Base-by-base conservation (phyloP, 331 rosid genomes). In the Acacia pycnantha region DNA sequence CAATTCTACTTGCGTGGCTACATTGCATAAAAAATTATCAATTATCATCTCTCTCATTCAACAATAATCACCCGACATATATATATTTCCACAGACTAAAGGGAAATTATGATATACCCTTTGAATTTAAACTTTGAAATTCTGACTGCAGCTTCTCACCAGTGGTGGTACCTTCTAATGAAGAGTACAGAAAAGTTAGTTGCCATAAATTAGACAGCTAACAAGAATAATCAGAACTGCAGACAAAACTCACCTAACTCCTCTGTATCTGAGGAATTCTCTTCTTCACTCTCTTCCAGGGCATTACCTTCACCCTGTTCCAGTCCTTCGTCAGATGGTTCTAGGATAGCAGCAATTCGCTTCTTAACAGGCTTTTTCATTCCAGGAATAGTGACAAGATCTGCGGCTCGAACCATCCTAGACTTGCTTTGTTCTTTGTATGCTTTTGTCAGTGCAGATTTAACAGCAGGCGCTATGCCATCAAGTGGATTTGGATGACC, bases 301-400 rank as follows among this genome's bases (percentile, higher is more conserved):
- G 81, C 33, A 12, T 74, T 87, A 77, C 87, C 95, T 81, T 79
- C 88, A 44, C 75, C 93, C 56, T 87, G 91, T 62, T 88, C 95
- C 21, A 51, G 29, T 78, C 66, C 94, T 76, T 83, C 92, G 8
- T 83, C 93, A 69, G 90, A 72, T 22, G 97, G 97, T 85, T 96
- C 97, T 75, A 96, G 80, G 73, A 91, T 92, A 81, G 98, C 98
- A 58, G 95, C 95, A 85, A 96, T 88, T 62, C 97, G 91, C 88
- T 96, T 96, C 84, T 92, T 96, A 37, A 97, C 95, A 51, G 84
- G 94, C 83, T 91, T 96, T 82, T 91, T 96, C 68, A 91, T 82
- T 81, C 95, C 99, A 76, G 97, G 92, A 83, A 92, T 86, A 47
- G 83, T 83, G 61, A 90, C 81, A 21, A 90, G 85, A 85, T 93